A percentile compares a stretch with the other conserved stretches of the same genome.
Conservation (phyloP, 2,329 filamentous ascomycete genomes). For the Colletotrichum sp. region DNA sequence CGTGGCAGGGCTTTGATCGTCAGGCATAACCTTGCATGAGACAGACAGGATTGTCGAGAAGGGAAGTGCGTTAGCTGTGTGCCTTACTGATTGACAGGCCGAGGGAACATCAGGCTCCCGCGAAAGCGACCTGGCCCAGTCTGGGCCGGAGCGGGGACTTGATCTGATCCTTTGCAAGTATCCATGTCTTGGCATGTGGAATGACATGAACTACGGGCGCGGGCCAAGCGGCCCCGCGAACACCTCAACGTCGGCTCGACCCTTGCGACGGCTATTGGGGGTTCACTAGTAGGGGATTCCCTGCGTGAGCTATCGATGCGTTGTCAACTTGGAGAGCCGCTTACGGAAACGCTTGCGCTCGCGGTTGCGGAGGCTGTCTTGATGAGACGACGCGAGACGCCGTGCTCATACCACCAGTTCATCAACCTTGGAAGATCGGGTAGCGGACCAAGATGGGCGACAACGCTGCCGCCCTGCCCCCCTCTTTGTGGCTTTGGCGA, state of each 20-base stretch:
- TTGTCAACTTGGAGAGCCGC: conserved; percentile 30
- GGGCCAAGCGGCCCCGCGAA: background rate
- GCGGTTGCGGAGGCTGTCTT: background rate
- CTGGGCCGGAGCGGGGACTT: background rate
- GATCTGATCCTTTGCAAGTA: background rate
- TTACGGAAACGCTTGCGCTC: conserved; percentile 35
- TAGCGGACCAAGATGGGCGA: background rate
- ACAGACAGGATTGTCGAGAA: background rate
- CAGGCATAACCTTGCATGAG: background rate
- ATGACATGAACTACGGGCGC: background rate
- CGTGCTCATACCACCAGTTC: background rate
- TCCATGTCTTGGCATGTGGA: background rate
- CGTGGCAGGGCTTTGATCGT: background rate
- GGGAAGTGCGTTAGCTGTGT: background rate
- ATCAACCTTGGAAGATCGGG: background rate
- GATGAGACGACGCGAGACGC: background rate
- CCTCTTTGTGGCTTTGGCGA: background rate
- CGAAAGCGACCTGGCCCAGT: background rate
- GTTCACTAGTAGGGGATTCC: background rate
- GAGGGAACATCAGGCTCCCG: background rate
- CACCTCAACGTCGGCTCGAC: background rate
- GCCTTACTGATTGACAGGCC: background rate
- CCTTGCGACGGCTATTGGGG: background rate
- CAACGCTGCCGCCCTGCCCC: background rate
- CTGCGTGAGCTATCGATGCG: conserved; percentile 25